These are phyloP conservation scores for Ganoderma sinense DNA, from an alignment of 1,284 basidiomycete genomes.

Conservation along the genomic window DNA sequence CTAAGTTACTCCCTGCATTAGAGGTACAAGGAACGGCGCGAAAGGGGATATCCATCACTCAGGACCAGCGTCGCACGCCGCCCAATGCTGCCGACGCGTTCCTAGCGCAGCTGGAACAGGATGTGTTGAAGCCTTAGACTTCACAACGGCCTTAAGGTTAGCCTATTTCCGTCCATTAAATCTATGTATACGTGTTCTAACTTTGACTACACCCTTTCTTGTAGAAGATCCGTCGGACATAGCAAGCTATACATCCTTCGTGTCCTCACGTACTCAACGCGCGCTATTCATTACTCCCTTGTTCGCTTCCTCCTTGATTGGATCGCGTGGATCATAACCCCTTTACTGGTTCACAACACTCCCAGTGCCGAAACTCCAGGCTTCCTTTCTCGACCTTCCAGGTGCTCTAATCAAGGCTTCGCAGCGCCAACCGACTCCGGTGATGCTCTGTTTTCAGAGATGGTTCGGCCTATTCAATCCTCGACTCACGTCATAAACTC, in stretches of 20 bases:
- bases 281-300: constrained; percentile 45
- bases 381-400: constrained; percentile 38
- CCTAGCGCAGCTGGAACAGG: constrained; percentile 64
- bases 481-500: no score
- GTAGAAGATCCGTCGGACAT: constrained; percentile 58
- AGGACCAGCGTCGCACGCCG: constrained; percentile 19
- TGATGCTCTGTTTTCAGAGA: no score
- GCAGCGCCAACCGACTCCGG: no score
- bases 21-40: constrained; percentile 46
- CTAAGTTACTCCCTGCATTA: constrained; percentile 58
- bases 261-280: constrained; percentile 52
- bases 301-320: constrained; percentile 40
- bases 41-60: constrained; percentile 38
- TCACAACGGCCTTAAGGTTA: constrained; percentile 1
- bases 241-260: constrained; percentile 53
- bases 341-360: constrained; percentile 48
- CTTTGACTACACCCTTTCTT: constrained; percentile 36
- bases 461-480: no score
- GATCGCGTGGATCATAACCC: constrained; percentile 54
- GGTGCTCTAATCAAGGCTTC: constrained; percentile 47
- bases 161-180: constrained; percentile 5
- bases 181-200: not conserved
- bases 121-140: constrained; percentile 35
- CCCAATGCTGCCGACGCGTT: constrained; percentile 64
- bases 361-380: no score